phyloP scores from a whole-genome alignment of 2,329 filamentous ascomycete genomes.

The Alternaria burnsii region DNA sequence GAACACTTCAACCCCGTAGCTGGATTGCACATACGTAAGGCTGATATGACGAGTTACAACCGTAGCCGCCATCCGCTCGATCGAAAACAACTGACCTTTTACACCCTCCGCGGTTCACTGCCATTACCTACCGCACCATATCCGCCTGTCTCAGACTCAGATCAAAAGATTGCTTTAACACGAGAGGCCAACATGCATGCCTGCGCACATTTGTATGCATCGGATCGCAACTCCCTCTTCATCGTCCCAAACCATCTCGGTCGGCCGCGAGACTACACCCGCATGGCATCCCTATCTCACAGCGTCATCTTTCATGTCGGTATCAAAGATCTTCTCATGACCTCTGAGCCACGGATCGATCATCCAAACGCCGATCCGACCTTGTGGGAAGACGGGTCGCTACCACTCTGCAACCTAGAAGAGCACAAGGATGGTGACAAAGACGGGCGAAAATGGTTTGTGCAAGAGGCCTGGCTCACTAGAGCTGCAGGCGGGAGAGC shows the following conservation, averaged over 20 bases:
- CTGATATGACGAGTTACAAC: constrained; percentile 63
- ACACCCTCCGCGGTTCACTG: constrained; percentile 46
- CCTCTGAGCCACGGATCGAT: constrained; percentile 31
- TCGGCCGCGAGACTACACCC: constrained; percentile 32
- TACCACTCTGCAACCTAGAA: constrained; percentile 35
- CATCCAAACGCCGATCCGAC: constrained; percentile 30
- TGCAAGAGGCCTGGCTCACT: constrained; percentile 31
- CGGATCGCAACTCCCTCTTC: constrained; percentile 64
- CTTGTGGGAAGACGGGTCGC: constrained; percentile 30
- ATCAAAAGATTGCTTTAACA: constrained; percentile 13
- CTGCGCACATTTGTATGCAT: constrained; percentile 66
- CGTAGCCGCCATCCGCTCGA: constrained; percentile 46
- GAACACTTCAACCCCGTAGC: constrained; percentile 53
- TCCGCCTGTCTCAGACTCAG: constrained; percentile 16
- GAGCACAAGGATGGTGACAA: constrained; percentile 21
- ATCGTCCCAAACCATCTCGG: constrained; percentile 58
- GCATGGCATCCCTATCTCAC: constrained; percentile 45
- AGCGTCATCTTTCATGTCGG: constrained; percentile 47
- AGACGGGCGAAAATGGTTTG: constrained; percentile 45
- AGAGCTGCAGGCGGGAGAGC: constrained; percentile 37
- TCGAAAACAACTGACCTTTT: constrained; percentile 45
- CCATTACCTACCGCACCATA: constrained; percentile 37
- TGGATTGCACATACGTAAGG: constrained; percentile 60
- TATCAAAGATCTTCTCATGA: constrained; percentile 35
- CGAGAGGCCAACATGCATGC: constrained; percentile 62